Base-by-base conservation (phyloP, 164 flowering plant genomes). In the Warburgia ugandensis region DNA sequence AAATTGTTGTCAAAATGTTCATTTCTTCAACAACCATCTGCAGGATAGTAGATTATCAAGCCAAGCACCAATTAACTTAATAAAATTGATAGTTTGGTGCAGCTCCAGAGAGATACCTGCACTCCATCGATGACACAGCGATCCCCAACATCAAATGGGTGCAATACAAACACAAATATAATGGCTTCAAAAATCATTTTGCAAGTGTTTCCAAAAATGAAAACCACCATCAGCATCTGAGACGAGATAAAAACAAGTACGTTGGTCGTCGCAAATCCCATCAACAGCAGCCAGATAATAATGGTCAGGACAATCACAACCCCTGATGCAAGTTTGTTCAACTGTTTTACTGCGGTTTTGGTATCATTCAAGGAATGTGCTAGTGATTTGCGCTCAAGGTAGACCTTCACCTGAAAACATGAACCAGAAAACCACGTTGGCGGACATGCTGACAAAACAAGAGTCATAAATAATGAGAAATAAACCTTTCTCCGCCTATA, bases 21-120 rank as follows among this genome's bases (percentile, higher is more conserved):
- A 81, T 81, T 59, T 78, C 81, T 50, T 81, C 79, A 3, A 81
- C 87, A 39, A 81, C 41, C 87, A 81, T 72, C 81, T 81, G 73
- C 47, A 50, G 3, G 12, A 35, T 22, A 32, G n/a, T 6, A 21
- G 14, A 22, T 14, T 0, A n/a, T 5, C 19, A 48, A 27, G 35
- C 33, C 17, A 16, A 29, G 19, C 10, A 1, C 36, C 21, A 16
- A 12, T 23, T 45, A 45, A n/a, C n/a, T n/a, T 45, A 11, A 12
- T 29, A 45, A 11, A 6, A 23, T 45, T 45, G 12, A 45, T 27
- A 19, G 25, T 37, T 37, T 19, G 10, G 3, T 22, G 45, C 10
- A n/a, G 23, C 4, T 44, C 13, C 5, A 22, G 14, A 33, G 37
- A 33, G 26, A 52, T 42, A 80, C 86, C 78, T 68, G 73, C 8